These are phyloP conservation scores for Hyaloscypha bicolor DNA, from an alignment of 495 filamentous ascomycete species.

Conservation along the genomic window DNA sequence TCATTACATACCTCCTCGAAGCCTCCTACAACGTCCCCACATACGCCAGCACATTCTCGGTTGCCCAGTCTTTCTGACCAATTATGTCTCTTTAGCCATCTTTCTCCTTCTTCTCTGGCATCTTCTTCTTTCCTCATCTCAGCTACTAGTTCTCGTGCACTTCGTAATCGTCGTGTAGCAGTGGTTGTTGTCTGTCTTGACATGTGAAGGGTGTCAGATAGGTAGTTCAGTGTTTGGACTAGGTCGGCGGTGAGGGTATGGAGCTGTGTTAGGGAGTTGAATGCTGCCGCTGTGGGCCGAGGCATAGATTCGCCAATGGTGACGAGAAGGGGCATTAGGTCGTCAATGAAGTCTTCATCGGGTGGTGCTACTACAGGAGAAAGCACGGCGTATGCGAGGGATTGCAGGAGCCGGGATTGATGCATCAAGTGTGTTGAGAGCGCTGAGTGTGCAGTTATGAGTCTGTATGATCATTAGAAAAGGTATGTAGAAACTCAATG, in stretches of 20 bases:
- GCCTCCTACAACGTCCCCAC: slow-evolving; percentile 83
- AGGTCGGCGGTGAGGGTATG: slow-evolving; percentile 75
- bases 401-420: slow-evolving; percentile 80
- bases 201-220: slow-evolving; percentile 95
- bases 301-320: slow-evolving; percentile 57
- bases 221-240: slow-evolving; percentile 74
- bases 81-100: slow-evolving; percentile 76
- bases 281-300: slow-evolving; percentile 52
- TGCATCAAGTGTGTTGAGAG: slow-evolving; percentile 82
- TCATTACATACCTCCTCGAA: slow-evolving; percentile 83
- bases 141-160: slow-evolving; percentile 75
- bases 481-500: slow-evolving; percentile 2
- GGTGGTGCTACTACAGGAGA: slow-evolving; percentile 56
- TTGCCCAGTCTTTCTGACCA: slow-evolving; percentile 76
- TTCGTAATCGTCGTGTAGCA: slow-evolving; percentile 73
- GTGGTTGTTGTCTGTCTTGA: slow-evolving; percentile 81
- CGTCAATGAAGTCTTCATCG: slow-evolving; percentile 62
- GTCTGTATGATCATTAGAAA: slow-evolving; percentile 48
- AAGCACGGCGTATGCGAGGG: slow-evolving; percentile 74
- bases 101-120: slow-evolving; percentile 73
- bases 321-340: slow-evolving; percentile 64
- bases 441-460: slow-evolving; percentile 86
- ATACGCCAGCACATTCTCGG: slow-evolving; percentile 77
- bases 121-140: slow-evolving; percentile 85
- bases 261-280: slow-evolving; percentile 59